Percentiles rank a stretch among this genome's conserved stretches.
Evolutionary conservation across 208 protist genomes (phyloP).

Genomic region (Trypanosoma boissoni): DNA sequence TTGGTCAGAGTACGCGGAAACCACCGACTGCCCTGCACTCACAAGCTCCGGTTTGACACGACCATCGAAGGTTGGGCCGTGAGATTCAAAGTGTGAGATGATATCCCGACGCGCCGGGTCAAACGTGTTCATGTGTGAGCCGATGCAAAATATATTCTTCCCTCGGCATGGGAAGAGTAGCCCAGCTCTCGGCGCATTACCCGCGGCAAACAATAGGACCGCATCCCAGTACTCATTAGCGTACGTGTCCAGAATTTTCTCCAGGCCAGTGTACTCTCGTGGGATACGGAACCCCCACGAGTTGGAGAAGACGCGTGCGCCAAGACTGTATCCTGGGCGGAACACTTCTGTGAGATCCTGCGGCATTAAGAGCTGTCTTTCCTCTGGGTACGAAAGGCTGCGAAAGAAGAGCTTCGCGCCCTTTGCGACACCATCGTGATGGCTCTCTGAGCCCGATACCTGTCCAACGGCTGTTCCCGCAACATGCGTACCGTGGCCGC

Average conservation of each 20-base stretch:
- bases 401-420: constrained; percentile 82
- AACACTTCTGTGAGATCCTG: constrained; percentile 58
- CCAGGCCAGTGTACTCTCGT: constrained; percentile 52
- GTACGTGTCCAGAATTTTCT: constrained; percentile 66
- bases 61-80: constrained; percentile 76
- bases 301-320: constrained; percentile 82
- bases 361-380: constrained; percentile 39
- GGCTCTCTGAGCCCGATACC: constrained; percentile 1
- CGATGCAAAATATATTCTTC: constrained; percentile 89
- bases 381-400: constrained; percentile 34
- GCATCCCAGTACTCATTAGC: constrained; percentile 54
- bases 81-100: constrained; percentile 51
- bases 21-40: constrained; percentile 52
- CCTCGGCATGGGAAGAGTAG: constrained; percentile 50
- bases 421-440: constrained; percentile 78
- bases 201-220: constrained; percentile 71
- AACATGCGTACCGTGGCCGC: constrained; percentile 88
- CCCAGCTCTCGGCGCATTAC: constrained; percentile 43
- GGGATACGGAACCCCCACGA: constrained; percentile 74
- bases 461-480: constrained; percentile 60
- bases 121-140: constrained; percentile 55
- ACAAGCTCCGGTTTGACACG: constrained; percentile 87
- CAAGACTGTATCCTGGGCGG: constrained; percentile 41
- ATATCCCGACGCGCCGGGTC: constrained; percentile 14
- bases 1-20: constrained; percentile 34